phyloP scores from a whole-genome alignment of 345 rosid species.

The Aquilaria malaccensis region DNA sequence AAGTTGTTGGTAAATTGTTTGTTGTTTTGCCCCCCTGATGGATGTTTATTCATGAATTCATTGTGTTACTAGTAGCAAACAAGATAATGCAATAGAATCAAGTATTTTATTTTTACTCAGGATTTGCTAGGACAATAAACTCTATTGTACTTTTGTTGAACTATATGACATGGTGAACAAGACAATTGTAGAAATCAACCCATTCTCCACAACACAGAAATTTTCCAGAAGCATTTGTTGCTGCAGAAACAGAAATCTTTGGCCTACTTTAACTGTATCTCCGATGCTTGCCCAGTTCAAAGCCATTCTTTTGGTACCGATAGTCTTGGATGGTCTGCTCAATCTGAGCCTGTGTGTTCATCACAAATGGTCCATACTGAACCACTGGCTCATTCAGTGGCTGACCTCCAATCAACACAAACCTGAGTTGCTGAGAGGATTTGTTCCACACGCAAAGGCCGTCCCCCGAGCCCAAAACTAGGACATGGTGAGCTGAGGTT shows the following conservation, averaged over 20 bases:
- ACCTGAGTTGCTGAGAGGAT: slow-evolving; percentile 36
- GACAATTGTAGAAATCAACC: background rate
- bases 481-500: slow-evolving; percentile 35
- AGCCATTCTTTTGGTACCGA: slow-evolving; percentile 61
- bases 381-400: slow-evolving; percentile 74
- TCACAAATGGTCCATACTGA: slow-evolving; percentile 81
- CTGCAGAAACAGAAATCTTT: slow-evolving; percentile 1
- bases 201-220: background rate
- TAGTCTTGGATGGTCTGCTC: slow-evolving; percentile 72
- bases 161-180: background rate
- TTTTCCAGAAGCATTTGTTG: slow-evolving; percentile 35
- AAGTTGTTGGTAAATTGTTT: slow-evolving; percentile 4
- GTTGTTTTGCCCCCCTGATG: slow-evolving; percentile 7
- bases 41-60: slow-evolving; percentile 2
- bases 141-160: background rate
- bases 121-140: background rate
- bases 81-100: slow-evolving; percentile 9
- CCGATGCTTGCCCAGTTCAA: slow-evolving; percentile 73
- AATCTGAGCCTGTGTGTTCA: slow-evolving; percentile 79
- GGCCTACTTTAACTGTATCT: slow-evolving; percentile 34
- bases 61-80: background rate
- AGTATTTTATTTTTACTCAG: slow-evolving; percentile 3
- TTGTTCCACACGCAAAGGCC: slow-evolving; percentile 68
- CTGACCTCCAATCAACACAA: slow-evolving; percentile 65
- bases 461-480: slow-evolving; percentile 55